phyloP scores from a whole-genome alignment of 805 yeast species.

The Saccharomycopsis fibuligera region DNA sequence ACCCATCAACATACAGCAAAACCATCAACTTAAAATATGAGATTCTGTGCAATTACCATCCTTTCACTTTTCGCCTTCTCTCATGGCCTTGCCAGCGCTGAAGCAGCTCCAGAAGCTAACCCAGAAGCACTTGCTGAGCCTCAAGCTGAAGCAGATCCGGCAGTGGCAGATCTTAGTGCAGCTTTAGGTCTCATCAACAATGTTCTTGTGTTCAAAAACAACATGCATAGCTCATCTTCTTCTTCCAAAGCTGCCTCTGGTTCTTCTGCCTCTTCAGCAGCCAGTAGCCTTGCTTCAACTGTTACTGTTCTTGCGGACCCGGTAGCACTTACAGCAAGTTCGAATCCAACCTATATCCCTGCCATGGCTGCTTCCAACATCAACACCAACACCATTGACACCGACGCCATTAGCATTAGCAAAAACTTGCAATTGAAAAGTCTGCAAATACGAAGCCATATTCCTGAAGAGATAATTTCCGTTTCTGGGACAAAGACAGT shows the following conservation, averaged over 20 bases:
- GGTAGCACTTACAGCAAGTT: no score
- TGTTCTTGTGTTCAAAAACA: constrained; percentile 4
- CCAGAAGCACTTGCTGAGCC: no score
- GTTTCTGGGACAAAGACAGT: not conserved
- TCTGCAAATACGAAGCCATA: not conserved
- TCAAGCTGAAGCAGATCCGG: no score
- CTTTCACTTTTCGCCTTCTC: no score
- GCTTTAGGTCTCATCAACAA: constrained; percentile 4
- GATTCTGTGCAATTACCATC: no score
- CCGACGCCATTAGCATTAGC: no score
- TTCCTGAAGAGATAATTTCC: not conserved
- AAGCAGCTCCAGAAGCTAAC: no score
- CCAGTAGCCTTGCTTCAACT: not conserved
- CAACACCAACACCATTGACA: no score
- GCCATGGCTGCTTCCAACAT: not conserved
- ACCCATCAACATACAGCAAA: no score
- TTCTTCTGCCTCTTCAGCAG: not conserved
- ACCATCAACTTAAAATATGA: no score
- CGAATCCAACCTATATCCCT: not conserved
- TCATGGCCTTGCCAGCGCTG: no score
- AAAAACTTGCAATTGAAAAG: not conserved
- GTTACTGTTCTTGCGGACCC: not conserved
- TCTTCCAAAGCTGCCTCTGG: no score
- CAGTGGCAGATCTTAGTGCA: not conserved
- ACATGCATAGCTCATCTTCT: not conserved